phyloP scores from a whole-genome alignment of 495 filamentous ascomycete genomes.

The Hyaloscypha variabilis region DNA sequence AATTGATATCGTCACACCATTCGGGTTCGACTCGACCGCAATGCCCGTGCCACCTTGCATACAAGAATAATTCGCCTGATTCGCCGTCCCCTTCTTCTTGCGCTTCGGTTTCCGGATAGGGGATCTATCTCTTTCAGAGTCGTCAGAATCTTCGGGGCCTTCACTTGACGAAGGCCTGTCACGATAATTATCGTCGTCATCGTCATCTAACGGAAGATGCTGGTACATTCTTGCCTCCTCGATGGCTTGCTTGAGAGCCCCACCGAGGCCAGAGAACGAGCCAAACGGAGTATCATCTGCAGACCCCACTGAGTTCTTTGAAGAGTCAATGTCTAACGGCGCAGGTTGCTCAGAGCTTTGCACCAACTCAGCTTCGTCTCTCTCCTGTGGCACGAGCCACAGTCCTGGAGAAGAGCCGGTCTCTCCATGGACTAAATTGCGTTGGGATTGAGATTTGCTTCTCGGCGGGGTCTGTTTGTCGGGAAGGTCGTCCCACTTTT shows the following conservation, averaged over 20 bases:
- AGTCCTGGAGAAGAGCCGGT: neutral
- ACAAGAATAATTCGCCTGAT: slow-evolving; percentile 62
- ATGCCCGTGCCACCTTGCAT: slow-evolving; percentile 52
- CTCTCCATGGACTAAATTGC: neutral
- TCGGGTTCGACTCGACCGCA: slow-evolving; percentile 50
- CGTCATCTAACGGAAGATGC: slow-evolving; percentile 40
- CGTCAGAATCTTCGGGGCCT: slow-evolving; percentile 6
- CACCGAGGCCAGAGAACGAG: slow-evolving; percentile 31
- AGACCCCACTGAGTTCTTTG: neutral
- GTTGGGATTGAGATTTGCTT: neutral
- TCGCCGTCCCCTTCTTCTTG: slow-evolving; percentile 18
- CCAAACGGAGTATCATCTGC: neutral
- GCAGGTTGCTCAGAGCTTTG: slow-evolving; percentile 1
- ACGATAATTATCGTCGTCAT: slow-evolving; percentile 29
- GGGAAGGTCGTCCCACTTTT: slow-evolving; percentile 24
- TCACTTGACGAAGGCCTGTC: slow-evolving; percentile 21
- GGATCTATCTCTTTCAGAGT: slow-evolving; percentile 4
- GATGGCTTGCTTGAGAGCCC: slow-evolving; percentile 62
- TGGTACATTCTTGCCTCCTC: slow-evolving; percentile 44
- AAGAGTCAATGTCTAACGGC: neutral
- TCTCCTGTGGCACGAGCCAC: neutral
- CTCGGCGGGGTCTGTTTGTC: slow-evolving; percentile 24
- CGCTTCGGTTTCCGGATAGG: slow-evolving; percentile 1
- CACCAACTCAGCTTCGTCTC: neutral
- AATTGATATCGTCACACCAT: slow-evolving; percentile 74